Conservation (phyloP, 2,329 filamentous ascomycete species). For the Colletotrichum orchidophilum region DNA sequence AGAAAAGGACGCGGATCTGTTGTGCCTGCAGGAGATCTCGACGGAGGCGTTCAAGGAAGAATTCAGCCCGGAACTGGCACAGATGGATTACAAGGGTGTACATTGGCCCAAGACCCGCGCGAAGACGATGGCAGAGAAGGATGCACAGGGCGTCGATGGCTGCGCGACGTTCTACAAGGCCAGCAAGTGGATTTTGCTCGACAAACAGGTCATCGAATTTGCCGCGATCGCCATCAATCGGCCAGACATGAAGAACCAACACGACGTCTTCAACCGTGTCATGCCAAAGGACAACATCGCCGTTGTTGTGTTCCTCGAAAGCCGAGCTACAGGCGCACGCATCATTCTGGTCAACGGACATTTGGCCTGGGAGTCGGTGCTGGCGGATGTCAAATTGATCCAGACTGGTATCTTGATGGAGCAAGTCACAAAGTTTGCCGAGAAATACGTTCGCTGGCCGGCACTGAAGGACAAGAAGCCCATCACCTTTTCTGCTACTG, state of each 20-base stretch:
- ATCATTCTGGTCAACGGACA: slow-evolving; percentile 95
- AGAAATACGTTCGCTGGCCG: slow-evolving; percentile 83
- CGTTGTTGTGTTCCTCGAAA: slow-evolving; percentile 91
- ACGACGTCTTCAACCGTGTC: slow-evolving; percentile 97
- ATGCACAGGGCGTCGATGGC: slow-evolving; percentile 90
- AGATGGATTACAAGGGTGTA: slow-evolving; percentile 91
- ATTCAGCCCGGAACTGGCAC: slow-evolving; percentile 86
- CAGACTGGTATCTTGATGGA: slow-evolving; percentile 97
- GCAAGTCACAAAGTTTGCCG: slow-evolving; percentile 84
- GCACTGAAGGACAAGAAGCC: slow-evolving; percentile 83
- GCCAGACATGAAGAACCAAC: slow-evolving; percentile 95
- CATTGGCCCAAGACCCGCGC: slow-evolving; percentile 92
- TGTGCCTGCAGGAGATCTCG: slow-evolving; percentile 94
- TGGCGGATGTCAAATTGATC: slow-evolving; percentile 94
- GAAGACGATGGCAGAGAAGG: slow-evolving; percentile 90
- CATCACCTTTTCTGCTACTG: slow-evolving; percentile 50
- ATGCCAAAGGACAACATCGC: slow-evolving; percentile 99
- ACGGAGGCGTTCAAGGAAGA: slow-evolving; percentile 91
- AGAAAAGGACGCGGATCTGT: slow-evolving; percentile 83
- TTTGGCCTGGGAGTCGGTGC: slow-evolving; percentile 91
- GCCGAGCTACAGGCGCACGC: slow-evolving; percentile 86
- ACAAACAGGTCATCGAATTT: slow-evolving; percentile 95
- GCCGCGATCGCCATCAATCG: slow-evolving; percentile 91
- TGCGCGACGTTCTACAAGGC: slow-evolving; percentile 97
- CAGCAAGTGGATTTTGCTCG: slow-evolving; percentile 91